Evolutionary conservation across 176 grass and related monocot genomes (phyloP).

Genomic region (Oryza australiensis): DNA sequence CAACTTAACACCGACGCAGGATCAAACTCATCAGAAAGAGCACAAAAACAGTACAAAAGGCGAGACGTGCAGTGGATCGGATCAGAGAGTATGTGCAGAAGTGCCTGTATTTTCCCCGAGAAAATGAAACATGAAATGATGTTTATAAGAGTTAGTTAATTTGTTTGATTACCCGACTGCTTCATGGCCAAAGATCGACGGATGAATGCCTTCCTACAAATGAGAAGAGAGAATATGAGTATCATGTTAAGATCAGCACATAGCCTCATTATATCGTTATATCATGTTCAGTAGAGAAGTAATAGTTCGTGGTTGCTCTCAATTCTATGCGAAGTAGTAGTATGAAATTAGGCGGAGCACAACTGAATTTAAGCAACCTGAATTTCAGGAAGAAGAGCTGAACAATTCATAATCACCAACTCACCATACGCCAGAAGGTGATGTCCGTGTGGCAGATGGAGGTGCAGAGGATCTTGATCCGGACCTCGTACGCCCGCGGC

Average conservation of each 20-base stretch:
- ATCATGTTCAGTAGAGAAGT: background rate
- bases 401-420: background rate
- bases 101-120: no score
- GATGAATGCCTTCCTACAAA: slow-evolving; percentile 23
- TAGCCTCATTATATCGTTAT: background rate
- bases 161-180: slow-evolving; percentile 59
- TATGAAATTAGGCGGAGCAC: background rate
- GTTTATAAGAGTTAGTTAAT: background rate
- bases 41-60: no score
- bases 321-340: background rate
- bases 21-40: background rate
- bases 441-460: slow-evolving; percentile 75
- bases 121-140: background rate
- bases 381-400: background rate
- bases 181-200: slow-evolving; percentile 62
- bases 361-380: background rate
- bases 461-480: slow-evolving; percentile 63
- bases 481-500: slow-evolving; percentile 61
- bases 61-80: background rate
- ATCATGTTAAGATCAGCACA: background rate
- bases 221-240: background rate
- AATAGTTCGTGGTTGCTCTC: background rate
- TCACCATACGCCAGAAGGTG: slow-evolving; percentile 55
- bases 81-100: background rate
- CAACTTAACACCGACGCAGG: background rate